phyloP scores from a whole-genome alignment of 179 eudicot species.

The Amaranthus tricolor region DNA sequence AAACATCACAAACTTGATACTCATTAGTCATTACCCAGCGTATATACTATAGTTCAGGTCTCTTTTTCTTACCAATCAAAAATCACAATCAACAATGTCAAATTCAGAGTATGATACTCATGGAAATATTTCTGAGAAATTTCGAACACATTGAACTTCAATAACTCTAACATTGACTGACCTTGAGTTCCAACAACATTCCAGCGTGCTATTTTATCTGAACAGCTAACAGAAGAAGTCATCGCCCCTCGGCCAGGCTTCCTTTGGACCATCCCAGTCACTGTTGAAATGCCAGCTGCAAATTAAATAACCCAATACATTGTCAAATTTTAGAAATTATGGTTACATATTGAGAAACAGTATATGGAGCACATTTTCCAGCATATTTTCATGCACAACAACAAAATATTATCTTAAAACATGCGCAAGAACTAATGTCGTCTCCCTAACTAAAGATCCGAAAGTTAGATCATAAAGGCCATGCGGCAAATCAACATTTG shows the following conservation, averaged over 20 bases:
- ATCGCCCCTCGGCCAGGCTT: conserved; percentile 95
- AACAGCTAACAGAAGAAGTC: conserved; percentile 94
- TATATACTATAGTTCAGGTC: background rate
- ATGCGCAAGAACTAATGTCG: background rate
- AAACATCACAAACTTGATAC: background rate
- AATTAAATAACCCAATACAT: conserved; percentile 5
- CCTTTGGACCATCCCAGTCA: conserved; percentile 66
- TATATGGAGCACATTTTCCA: background rate
- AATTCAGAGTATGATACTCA: background rate
- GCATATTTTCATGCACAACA: background rate
- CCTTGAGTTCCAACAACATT: conserved; percentile 93
- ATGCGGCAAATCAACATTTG: background rate
- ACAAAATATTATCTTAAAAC: background rate
- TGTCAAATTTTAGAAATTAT: background rate
- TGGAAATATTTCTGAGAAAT: background rate
- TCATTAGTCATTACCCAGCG: background rate
- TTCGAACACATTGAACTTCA: background rate
- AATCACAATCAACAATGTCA: background rate
- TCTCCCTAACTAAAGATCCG: background rate
- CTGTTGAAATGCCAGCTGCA: conserved; percentile 35
- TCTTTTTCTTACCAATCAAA: background rate
- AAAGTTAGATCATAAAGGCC: background rate
- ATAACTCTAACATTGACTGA: conserved; percentile 19
- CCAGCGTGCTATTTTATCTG: conserved; percentile 98
- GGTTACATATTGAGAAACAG: background rate